A percentile compares a stretch with the other conserved stretches of the same genome.
Evolutionary conservation across 1,139 yeast genomes (phyloP).

Genomic region (Pichia sp.): DNA sequence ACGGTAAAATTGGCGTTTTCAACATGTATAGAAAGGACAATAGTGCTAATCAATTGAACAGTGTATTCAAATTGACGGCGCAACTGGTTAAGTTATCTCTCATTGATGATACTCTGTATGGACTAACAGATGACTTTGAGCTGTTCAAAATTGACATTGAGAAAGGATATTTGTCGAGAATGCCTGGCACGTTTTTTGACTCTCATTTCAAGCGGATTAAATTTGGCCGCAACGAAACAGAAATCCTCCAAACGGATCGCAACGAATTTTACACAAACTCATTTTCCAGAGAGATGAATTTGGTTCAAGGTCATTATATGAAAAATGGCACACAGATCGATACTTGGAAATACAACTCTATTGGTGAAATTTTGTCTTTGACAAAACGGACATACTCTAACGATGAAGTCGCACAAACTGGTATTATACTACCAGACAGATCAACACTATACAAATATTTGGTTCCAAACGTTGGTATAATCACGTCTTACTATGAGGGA

Average conservation of each 20-base stretch:
- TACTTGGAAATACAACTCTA: conserved; percentile 16
- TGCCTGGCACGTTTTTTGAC: conserved; percentile 1
- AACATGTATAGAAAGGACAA: conserved; percentile 25
- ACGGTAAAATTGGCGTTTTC: conserved; percentile 37
- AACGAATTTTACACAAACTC: conserved; percentile 11
- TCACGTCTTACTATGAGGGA: conserved; percentile 37
- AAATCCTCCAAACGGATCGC: conserved; percentile 10
- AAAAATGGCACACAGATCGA: background rate
- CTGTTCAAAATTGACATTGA: conserved; percentile 18
- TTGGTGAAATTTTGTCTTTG: conserved; percentile 26
- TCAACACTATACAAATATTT: conserved; percentile 79
- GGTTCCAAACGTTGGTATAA: conserved; percentile 57
- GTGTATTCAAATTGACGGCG: conserved; percentile 21
- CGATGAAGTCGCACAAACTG: conserved; percentile 54
- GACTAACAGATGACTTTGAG: background rate
- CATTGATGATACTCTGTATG: conserved; percentile 14
- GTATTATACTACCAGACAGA: conserved; percentile 61
- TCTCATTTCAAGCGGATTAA: conserved; percentile 4
- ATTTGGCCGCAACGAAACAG: background rate
- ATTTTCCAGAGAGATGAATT: conserved; percentile 1
- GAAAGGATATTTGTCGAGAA: conserved; percentile 8
- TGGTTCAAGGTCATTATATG: conserved; percentile 13
- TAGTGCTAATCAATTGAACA: conserved; percentile 1
- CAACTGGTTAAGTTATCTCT: conserved; percentile 11
- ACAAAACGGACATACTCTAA: conserved; percentile 33